Evolutionary conservation across 2,329 filamentous ascomycete genomes (phyloP), one percentile per base, ranked within the genome.

Genomic region (Geosmithia morbida): DNA sequence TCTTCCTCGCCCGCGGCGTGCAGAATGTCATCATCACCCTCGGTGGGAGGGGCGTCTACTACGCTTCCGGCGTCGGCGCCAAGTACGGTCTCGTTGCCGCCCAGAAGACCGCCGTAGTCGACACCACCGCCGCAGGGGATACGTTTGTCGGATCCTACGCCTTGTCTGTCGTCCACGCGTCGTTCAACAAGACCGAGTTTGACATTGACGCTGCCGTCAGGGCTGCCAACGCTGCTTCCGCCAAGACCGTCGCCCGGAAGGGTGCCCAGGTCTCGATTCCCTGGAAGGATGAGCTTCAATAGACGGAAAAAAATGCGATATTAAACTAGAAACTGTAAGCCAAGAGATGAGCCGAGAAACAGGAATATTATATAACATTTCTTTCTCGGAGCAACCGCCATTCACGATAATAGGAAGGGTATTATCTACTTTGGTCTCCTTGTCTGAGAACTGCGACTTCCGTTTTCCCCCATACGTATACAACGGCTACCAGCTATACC

Each of bases 71-170:
- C 42, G 68, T 67, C 46, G 71, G 68, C 1, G 10, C 33, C 33
- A 37, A 16, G 33, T 26, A 26, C 22, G 33, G 33, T 16, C 57
- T 79, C 52, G 63, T 88, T 4, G 61, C 67, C 2, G 87, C 85
- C 0, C 72, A 77, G 51, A 83, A 84, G 62, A 83, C 87, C 3
- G 66, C 62, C 18, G 90, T 97, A 2, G 79, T 96, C 4, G 90
- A 97, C 62, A 97, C 90, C 1, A 97, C 90, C 7, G 90, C 85
- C 2, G 92, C 92, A 5, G 90, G 90, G 0, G 90, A 97, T 62
- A 96, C 90, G 0, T 96, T 96, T 66, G 86, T 94, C 5, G 90
- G 92, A 2, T 84, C 79, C 19, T 94, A 95, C 61, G 85, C 87
- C 2, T 77, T 92, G 22, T 77, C 80, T 49, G 74, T 83, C 29